Conservation (phyloP, 2,329 filamentous ascomycete species). For the Colletotrichum viniferum region DNA sequence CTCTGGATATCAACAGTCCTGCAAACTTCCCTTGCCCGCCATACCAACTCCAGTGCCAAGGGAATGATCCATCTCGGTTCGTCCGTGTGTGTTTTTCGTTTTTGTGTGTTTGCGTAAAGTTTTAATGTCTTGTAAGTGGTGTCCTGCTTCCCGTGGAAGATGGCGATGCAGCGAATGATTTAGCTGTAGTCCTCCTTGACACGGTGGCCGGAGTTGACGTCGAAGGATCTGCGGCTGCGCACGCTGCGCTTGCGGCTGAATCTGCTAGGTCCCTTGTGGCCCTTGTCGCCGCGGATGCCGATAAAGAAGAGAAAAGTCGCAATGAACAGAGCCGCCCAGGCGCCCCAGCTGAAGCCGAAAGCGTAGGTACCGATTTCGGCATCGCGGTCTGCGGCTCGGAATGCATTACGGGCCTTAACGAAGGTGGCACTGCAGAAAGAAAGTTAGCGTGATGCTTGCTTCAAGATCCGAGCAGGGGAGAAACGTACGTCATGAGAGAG, state of each 20-base stretch:
- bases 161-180: conserved; percentile 13
- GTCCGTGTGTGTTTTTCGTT: background rate
- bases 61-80: background rate
- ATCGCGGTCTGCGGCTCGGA: conserved; percentile 57
- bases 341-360: conserved; percentile 79
- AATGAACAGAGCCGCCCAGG: conserved; percentile 69
- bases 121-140: background rate
- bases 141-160: background rate
- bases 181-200: conserved; percentile 75
- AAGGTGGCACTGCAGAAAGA: conserved; percentile 54
- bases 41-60: background rate
- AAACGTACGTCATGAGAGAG: conserved; percentile 74
- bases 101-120: background rate
- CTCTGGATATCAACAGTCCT: background rate
- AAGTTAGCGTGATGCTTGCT: background rate
- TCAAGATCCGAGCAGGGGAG: conserved; percentile 11
- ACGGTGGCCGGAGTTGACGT: conserved; percentile 55
- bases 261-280: conserved; percentile 38
- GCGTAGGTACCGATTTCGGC: conserved; percentile 70
- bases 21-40: background rate
- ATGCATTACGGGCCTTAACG: conserved; percentile 71
- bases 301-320: conserved; percentile 71
- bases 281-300: conserved; percentile 57
- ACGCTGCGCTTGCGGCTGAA: conserved; percentile 55
- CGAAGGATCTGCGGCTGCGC: conserved; percentile 59